Evolutionary conservation across 129 eudicot species (phyloP).

Genomic region (Glebionis coronaria): DNA sequence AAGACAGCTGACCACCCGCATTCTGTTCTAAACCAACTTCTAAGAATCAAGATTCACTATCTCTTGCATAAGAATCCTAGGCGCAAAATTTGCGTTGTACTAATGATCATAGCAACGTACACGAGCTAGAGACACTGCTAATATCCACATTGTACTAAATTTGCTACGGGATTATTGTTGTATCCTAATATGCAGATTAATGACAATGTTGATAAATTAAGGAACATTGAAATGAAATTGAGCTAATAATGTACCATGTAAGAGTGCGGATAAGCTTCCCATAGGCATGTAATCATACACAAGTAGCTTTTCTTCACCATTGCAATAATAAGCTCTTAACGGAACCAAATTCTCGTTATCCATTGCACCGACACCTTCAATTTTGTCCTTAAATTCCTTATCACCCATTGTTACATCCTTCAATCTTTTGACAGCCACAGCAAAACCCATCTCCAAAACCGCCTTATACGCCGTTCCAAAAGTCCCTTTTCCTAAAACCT

Average conservation of each 20-base stretch:
- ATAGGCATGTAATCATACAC: constrained; percentile 93
- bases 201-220: neutral
- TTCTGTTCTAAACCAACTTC: neutral
- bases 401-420: constrained; percentile 68
- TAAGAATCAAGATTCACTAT: constrained; percentile 24
- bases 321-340: constrained; percentile 73
- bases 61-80: constrained; percentile 1
- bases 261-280: constrained; percentile 95
- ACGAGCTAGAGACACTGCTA: no score
- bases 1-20: constrained; percentile 37
- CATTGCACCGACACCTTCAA: constrained; percentile 72
- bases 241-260: constrained; percentile 61
- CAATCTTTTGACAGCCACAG: constrained; percentile 89
- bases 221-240: constrained; percentile 6
- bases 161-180: no score
- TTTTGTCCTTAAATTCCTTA: constrained; percentile 66
- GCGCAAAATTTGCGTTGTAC: neutral
- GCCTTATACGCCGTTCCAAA: constrained; percentile 95
- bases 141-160: no score
- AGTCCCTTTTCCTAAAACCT: constrained; percentile 89
- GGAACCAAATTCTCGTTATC: constrained; percentile 76
- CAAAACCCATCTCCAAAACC: constrained; percentile 56
- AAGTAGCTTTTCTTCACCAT: constrained; percentile 72
- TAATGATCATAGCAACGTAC: neutral
- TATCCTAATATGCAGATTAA: neutral